Evolutionary conservation across 768 basidiomycete genomes (phyloP).

Genomic region (Tulasnella sp.): DNA sequence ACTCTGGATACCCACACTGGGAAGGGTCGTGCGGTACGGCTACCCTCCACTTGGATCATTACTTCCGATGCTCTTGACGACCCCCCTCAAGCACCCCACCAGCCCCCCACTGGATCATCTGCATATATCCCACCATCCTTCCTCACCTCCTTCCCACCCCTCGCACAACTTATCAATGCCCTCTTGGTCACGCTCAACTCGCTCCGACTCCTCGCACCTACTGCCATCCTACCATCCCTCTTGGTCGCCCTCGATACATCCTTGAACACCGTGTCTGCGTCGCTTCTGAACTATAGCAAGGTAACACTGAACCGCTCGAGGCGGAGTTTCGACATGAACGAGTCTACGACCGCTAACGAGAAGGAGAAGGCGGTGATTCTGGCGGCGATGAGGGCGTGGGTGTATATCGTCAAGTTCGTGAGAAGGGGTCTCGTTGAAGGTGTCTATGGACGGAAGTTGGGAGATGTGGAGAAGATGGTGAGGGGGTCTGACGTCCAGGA

Average conservation of each 20-base stretch:
- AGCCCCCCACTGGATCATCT: slow-evolving; percentile 17
- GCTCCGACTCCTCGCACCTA: slow-evolving; percentile 69
- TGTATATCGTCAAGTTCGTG: slow-evolving; percentile 58
- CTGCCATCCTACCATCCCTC: slow-evolving; percentile 44
- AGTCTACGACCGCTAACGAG: slow-evolving; percentile 25
- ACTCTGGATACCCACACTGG: slow-evolving; percentile 19
- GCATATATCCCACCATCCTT: slow-evolving; percentile 58
- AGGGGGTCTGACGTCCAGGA: neutral
- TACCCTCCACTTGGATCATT: slow-evolving; percentile 23
- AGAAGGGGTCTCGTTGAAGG: slow-evolving; percentile 61
- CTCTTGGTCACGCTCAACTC: slow-evolving; percentile 66
- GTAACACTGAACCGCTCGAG: slow-evolving; percentile 13
- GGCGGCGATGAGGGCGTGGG: slow-evolving; percentile 48
- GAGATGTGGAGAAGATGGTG: neutral
- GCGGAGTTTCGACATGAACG: slow-evolving; percentile 22
- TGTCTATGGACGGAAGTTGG: slow-evolving; percentile 43
- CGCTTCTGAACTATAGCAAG: slow-evolving; percentile 12
- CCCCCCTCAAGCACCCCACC: slow-evolving; percentile 15
- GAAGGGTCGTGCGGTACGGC: slow-evolving; percentile 19
- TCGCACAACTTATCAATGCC: slow-evolving; percentile 64
- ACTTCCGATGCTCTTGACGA: slow-evolving; percentile 18
- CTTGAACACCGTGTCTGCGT: slow-evolving; percentile 25
- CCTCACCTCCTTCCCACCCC: slow-evolving; percentile 61
- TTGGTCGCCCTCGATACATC: slow-evolving; percentile 40
- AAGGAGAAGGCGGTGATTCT: slow-evolving; percentile 29